Conservation (phyloP, 345 rosid genomes). For the Heritiera fomes region DNA sequence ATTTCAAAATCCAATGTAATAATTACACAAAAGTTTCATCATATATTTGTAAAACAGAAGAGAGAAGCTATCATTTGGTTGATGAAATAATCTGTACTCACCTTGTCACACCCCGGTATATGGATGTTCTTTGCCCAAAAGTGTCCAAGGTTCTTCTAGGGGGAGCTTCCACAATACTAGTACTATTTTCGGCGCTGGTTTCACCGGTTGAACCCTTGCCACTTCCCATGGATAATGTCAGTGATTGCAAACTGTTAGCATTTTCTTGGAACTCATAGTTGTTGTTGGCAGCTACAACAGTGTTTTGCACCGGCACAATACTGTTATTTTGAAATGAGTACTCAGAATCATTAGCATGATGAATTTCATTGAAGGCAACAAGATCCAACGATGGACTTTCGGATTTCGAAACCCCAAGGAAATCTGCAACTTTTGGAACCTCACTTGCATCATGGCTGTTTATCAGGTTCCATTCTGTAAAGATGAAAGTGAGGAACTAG, state of each 20-base stretch:
- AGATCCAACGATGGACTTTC: slow-evolving; percentile 69
- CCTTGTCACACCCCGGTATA: slow-evolving; percentile 99
- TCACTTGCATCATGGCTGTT: slow-evolving; percentile 64
- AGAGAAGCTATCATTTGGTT: background rate
- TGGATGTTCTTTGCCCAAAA: slow-evolving; percentile 95
- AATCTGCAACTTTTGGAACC: slow-evolving; percentile 93
- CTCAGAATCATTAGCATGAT: slow-evolving; percentile 59
- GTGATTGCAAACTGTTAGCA: slow-evolving; percentile 67
- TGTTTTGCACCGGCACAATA: slow-evolving; percentile 55
- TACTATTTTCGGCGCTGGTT: slow-evolving; percentile 61
- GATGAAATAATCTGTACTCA: slow-evolving; percentile 14
- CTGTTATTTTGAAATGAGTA: slow-evolving; percentile 56
- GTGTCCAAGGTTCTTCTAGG: slow-evolving; percentile 90
- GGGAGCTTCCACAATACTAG: slow-evolving; percentile 56
- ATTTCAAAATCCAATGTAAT: background rate
- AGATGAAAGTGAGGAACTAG: background rate
- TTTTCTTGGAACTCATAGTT: slow-evolving; percentile 71
- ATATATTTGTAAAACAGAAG: too few species aligned
- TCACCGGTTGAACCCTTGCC: slow-evolving; percentile 61
- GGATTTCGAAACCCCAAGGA: slow-evolving; percentile 85
- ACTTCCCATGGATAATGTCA: slow-evolving; percentile 93
- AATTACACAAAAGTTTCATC: background rate
- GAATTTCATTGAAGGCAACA: slow-evolving; percentile 62
- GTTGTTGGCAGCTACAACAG: slow-evolving; percentile 34
- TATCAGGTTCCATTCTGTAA: slow-evolving; percentile 79